phyloP scores from a whole-genome alignment of 768 basidiomycete species.

The Lentinula aciculospora region DNA sequence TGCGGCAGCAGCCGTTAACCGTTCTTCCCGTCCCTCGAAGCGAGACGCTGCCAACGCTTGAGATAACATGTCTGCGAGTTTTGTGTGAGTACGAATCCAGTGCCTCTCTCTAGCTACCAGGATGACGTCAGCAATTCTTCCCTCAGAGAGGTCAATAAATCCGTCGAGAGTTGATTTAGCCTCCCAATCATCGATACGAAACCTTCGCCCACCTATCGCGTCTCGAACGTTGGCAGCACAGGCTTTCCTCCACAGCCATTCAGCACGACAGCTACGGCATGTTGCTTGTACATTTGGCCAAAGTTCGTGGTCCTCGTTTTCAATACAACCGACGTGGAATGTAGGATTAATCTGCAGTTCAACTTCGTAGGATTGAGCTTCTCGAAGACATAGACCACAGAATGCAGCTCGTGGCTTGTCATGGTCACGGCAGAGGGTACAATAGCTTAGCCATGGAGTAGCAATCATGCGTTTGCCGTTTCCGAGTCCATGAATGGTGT shows the following conservation, averaged over 20 bases:
- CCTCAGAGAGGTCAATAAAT: constrained; percentile 73
- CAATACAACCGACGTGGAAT: constrained; percentile 42
- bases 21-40: constrained; percentile 28
- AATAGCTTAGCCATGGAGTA: constrained; percentile 36
- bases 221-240: not conserved
- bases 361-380: constrained; percentile 40
- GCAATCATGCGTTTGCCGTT: constrained; percentile 38
- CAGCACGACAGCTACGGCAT: constrained; percentile 59
- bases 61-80: constrained; percentile 58
- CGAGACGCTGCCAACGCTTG: constrained; percentile 61
- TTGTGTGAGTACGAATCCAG: constrained; percentile 64
- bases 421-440: constrained; percentile 61
- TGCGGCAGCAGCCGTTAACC: constrained; percentile 19
- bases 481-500: constrained; percentile 43
- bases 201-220: constrained; percentile 5
- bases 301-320: constrained; percentile 69
- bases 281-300: constrained; percentile 65
- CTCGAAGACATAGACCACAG: constrained; percentile 68
- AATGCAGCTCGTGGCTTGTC: constrained; percentile 45
- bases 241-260: constrained; percentile 47
- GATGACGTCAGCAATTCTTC: constrained; percentile 57
- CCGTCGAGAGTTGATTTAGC: constrained; percentile 58
- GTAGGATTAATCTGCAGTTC: constrained; percentile 18
- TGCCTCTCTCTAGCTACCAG: constrained; percentile 60
- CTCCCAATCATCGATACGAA: constrained; percentile 34